Evolutionary conservation across 2,329 filamentous ascomycete genomes (phyloP).

Genomic region (Cylindrodendrum hubeiense): DNA sequence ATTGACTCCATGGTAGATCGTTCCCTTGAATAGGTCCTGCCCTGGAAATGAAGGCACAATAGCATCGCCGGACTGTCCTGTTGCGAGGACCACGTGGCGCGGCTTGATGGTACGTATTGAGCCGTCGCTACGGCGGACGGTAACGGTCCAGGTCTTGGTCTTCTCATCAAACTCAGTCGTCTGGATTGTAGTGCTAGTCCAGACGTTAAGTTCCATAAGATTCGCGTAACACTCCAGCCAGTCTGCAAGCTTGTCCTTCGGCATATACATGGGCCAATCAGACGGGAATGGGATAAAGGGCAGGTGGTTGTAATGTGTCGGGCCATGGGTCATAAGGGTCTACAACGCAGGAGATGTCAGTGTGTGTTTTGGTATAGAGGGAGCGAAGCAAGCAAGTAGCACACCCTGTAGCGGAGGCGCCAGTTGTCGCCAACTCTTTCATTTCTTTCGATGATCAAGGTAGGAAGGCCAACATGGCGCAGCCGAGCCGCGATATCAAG

Average conservation of each 20-base stretch:
- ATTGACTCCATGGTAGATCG: conserved; percentile 26
- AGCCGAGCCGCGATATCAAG: conserved; percentile 32
- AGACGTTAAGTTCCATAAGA: conserved; percentile 63
- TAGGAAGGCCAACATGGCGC: conserved; percentile 42
- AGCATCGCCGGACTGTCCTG: conserved; percentile 21
- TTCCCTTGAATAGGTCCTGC: conserved; percentile 33
- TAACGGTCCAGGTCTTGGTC: conserved; percentile 10
- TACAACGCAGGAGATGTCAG: not conserved
- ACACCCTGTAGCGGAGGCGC: conserved; percentile 58
- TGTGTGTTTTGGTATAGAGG: not conserved
- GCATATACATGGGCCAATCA: conserved; percentile 49
- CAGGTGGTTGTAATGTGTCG: conserved; percentile 34
- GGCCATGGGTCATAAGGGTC: conserved; percentile 41
- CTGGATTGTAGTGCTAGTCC: conserved; percentile 54
- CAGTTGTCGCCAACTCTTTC: conserved; percentile 62
- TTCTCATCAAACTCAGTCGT: conserved; percentile 54
- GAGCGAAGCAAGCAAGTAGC: no score
- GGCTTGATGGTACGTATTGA: conserved; percentile 7
- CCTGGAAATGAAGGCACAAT: conserved; percentile 14
- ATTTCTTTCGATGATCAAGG: conserved; percentile 59
- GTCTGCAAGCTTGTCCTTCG: conserved; percentile 60
- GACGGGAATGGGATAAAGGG: conserved; percentile 41
- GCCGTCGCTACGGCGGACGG: not conserved
- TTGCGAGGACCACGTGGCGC: conserved; percentile 22
- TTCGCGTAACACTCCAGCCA: conserved; percentile 62